phyloP scores from a whole-genome alignment of 2,329 filamentous ascomycete species.

The Diplocarpon rosae region DNA sequence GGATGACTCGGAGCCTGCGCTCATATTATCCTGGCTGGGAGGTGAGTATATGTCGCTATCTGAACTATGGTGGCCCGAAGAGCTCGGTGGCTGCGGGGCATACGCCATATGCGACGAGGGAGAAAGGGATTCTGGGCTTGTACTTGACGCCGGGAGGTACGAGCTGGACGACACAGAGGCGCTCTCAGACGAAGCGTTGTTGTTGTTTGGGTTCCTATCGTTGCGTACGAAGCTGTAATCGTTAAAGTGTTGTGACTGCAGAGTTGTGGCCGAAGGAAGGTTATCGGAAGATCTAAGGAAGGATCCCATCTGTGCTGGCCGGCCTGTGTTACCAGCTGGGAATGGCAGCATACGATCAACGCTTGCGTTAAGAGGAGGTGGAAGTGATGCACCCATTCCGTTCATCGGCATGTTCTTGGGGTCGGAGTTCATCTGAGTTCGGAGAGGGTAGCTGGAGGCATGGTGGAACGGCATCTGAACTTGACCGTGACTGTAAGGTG shows the following conservation, averaged over 20 bases:
- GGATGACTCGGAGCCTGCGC: conserved; percentile 10
- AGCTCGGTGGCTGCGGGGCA: conserved; percentile 9
- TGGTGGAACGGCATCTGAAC: conserved; percentile 13
- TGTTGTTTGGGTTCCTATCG: conserved; percentile 1
- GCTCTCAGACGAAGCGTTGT: conserved; percentile 10
- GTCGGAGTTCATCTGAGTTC: conserved; percentile 14
- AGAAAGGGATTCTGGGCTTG: conserved; percentile 19
- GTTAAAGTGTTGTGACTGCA: conserved; percentile 10
- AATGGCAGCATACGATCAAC: conserved; percentile 22
- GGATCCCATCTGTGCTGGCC: conserved; percentile 8
- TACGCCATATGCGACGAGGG: conserved; percentile 17
- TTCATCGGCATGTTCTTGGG: conserved; percentile 11
- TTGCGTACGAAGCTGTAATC: conserved; percentile 4
- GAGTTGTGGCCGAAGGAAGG: conserved; percentile 7
- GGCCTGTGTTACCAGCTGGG: conserved; percentile 12
- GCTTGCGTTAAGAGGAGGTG: conserved; percentile 8
- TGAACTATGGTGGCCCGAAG: conserved; percentile 3
- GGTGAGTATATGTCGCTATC: conserved; percentile 14
- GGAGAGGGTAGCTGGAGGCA: conserved; percentile 10
- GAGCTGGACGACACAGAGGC: conserved; percentile 5
- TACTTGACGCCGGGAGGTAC: conserved; percentile 17
- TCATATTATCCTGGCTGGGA: conserved; percentile 3
- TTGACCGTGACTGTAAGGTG: conserved; percentile 14
- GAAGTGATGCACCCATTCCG: conserved; percentile 11
- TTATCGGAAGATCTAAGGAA: conserved; percentile 10